Conservation (phyloP, 129 eudicot species). For the Mikania micrantha region DNA sequence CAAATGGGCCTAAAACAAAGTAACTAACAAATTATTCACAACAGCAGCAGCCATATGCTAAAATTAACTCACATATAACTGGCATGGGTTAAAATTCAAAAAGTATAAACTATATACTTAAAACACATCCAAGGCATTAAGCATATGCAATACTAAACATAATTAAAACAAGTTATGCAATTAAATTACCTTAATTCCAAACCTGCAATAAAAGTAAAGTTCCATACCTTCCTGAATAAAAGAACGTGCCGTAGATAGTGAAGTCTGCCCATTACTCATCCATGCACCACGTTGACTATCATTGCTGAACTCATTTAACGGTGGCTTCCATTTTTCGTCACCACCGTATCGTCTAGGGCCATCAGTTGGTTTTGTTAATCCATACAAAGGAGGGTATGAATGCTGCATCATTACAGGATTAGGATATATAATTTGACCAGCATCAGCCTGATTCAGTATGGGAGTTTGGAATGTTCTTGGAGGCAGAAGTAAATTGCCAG, state of each 20-base stretch:
- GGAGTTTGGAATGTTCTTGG: constrained; percentile 55
- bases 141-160: constrained; percentile 3
- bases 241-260: constrained; percentile 40
- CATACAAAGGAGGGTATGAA: constrained; percentile 38
- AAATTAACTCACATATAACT: too few relatives aligned
- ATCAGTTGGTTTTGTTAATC: constrained; percentile 46
- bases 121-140: constrained; percentile 12
- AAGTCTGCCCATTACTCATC: constrained; percentile 50
- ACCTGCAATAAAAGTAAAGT: background rate
- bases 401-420: constrained; percentile 45
- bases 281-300: constrained; percentile 48
- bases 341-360: constrained; percentile 45
- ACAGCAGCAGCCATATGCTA: background rate
- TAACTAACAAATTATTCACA: background rate
- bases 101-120: background rate
- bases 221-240: constrained; percentile 64
- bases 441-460: constrained; percentile 41
- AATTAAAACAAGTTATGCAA: background rate
- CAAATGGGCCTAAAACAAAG: background rate
- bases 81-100: background rate
- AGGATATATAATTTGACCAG: constrained; percentile 48
- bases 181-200: too few relatives aligned
- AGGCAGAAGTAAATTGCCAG: constrained; percentile 37
- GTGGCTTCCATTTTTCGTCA: constrained; percentile 69
- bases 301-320: constrained; percentile 45